Conservation (phyloP, 805 yeast genomes). For the Trichomonascus vanleenenianus region DNA sequence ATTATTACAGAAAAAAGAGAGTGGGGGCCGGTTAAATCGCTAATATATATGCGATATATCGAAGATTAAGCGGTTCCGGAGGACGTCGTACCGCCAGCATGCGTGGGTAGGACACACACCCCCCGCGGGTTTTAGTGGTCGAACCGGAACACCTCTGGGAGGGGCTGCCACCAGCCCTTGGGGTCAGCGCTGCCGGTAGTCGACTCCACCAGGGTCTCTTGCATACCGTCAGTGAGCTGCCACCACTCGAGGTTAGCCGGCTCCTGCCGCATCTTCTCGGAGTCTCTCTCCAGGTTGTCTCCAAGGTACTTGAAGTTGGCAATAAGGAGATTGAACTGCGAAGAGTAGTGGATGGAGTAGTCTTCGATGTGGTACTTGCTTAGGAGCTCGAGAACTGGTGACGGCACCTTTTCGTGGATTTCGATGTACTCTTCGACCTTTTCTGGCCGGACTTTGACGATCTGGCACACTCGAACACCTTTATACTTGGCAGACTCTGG, state of each 20-base stretch:
- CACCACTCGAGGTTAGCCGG: slow-evolving; percentile 36
- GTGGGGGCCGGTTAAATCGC: too few species aligned
- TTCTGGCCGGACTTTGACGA: slow-evolving; percentile 34
- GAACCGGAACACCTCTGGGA: slow-evolving; percentile 35
- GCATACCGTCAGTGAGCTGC: slow-evolving; percentile 35
- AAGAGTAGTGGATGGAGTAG: slow-evolving; percentile 34
- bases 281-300: slow-evolving; percentile 32
- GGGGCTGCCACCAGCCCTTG: slow-evolving; percentile 34
- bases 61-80: too few species aligned
- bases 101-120: too few species aligned
- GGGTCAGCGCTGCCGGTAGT: slow-evolving; percentile 32
- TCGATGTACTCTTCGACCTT: slow-evolving; percentile 32
- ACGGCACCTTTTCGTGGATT: slow-evolving; percentile 28
- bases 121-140: slow-evolving; percentile 15
- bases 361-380: slow-evolving; percentile 34
- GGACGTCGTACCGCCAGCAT: too few species aligned
- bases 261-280: slow-evolving; percentile 29
- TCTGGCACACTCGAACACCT: slow-evolving; percentile 35
- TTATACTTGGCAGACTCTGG: slow-evolving; percentile 15
- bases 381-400: slow-evolving; percentile 29
- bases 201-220: slow-evolving; percentile 32
- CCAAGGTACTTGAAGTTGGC: slow-evolving; percentile 35
- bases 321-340: slow-evolving; percentile 28
- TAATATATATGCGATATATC: too few species aligned
- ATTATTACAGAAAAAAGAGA: too few species aligned